Evolutionary conservation across 2,329 filamentous ascomycete genomes (phyloP).

Genomic region (Dactylellina leptospora): DNA sequence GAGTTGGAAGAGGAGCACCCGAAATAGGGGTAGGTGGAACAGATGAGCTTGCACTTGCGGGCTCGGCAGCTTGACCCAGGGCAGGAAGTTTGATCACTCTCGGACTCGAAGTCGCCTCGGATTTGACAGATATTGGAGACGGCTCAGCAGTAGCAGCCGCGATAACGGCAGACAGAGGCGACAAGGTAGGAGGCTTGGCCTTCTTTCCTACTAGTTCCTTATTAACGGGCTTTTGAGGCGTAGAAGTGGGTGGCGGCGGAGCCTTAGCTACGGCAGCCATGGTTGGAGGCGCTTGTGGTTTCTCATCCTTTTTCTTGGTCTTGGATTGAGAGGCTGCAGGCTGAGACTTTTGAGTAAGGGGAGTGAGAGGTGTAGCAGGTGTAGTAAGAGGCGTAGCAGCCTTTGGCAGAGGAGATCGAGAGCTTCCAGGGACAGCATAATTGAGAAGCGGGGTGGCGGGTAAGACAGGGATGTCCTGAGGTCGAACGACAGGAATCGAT

Average conservation of each 20-base stretch:
- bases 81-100: slow-evolving; percentile 39
- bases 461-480: slow-evolving; percentile 44
- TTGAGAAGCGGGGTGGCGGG: slow-evolving; percentile 40
- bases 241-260: slow-evolving; percentile 11
- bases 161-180: slow-evolving; percentile 43
- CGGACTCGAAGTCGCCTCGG: slow-evolving; percentile 29
- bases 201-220: slow-evolving; percentile 37
- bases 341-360: slow-evolving; percentile 26
- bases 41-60: slow-evolving; percentile 23
- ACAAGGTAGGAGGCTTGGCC: slow-evolving; percentile 39
- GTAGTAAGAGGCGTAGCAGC: slow-evolving; percentile 20
- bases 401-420: slow-evolving; percentile 34
- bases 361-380: too few species aligned
- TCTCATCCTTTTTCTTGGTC: slow-evolving; percentile 43
- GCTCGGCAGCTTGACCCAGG: slow-evolving; percentile 25
- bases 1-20: slow-evolving; percentile 23
- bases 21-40: slow-evolving; percentile 43
- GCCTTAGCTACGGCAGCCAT: slow-evolving; percentile 46
- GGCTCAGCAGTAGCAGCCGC: slow-evolving; percentile 43
- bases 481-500: slow-evolving; percentile 22
- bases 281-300: slow-evolving; percentile 25
- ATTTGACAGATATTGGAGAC: slow-evolving; percentile 36
- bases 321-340: slow-evolving; percentile 30
- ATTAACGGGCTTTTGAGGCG: slow-evolving; percentile 7
- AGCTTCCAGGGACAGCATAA: slow-evolving; percentile 29